Conservation (phyloP, 2,329 filamentous ascomycete species). For the Myriangium duriaei region DNA sequence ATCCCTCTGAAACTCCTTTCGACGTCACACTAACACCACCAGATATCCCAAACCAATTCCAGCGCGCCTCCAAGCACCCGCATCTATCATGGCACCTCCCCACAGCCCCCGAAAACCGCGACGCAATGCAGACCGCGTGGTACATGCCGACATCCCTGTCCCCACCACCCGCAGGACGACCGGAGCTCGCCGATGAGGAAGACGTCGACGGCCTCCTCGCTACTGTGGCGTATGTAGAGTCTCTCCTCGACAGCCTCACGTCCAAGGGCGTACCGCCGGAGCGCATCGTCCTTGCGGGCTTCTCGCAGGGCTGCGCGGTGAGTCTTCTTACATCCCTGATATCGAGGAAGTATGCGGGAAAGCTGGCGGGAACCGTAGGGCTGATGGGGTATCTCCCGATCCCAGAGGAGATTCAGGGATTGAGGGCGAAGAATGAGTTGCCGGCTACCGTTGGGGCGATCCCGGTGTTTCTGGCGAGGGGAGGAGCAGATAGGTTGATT, state of each 20-base stretch:
- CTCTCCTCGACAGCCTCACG: constrained; percentile 30
- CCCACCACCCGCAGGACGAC: constrained; percentile 26
- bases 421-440: constrained; percentile 27
- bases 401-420: constrained; percentile 24
- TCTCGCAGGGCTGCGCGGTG: constrained; percentile 37
- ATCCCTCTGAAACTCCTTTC: background rate
- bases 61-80: constrained; percentile 34
- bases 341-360: constrained; percentile 27
- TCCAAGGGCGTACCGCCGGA: constrained; percentile 28
- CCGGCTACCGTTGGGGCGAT: constrained; percentile 24
- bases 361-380: constrained; percentile 30
- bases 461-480: constrained; percentile 35
- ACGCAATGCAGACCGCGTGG: constrained; percentile 36
- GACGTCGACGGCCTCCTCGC: constrained; percentile 33
- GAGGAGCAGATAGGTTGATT: constrained; percentile 35
- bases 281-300: constrained; percentile 35
- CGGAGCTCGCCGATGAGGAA: constrained; percentile 33
- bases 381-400: constrained; percentile 38
- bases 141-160: constrained; percentile 30
- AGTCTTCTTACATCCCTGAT: constrained; percentile 31
- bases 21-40: constrained; percentile 4
- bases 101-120: constrained; percentile 35
- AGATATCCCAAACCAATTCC: constrained; percentile 37
- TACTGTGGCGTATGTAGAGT: constrained; percentile 29
- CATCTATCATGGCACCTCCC: constrained; percentile 40